Percentiles rank a stretch among this genome's conserved stretches.
These are phyloP conservation scores for Penicillium italicum DNA, from an alignment of 2,329 filamentous ascomycete species.

Conservation along the genomic window DNA sequence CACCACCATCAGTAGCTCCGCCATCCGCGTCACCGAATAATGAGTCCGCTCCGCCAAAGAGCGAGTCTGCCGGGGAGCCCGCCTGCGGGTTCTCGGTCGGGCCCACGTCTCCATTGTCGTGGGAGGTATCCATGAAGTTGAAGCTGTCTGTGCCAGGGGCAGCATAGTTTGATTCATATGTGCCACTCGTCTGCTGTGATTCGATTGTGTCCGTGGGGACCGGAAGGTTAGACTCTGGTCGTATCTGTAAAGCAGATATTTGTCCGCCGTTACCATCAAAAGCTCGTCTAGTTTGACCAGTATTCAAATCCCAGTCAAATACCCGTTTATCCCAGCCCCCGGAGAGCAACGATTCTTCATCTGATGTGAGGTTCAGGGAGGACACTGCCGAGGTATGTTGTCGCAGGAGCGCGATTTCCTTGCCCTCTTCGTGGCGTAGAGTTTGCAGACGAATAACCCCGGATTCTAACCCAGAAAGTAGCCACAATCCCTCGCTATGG, in stretches of 20 bases:
- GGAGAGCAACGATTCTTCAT: constrained; percentile 82
- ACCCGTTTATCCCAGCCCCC: constrained; percentile 97
- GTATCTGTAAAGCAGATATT: constrained; percentile 81
- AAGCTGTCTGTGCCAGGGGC: constrained; percentile 57
- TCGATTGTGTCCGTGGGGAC: constrained; percentile 70
- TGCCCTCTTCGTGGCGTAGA: constrained; percentile 90
- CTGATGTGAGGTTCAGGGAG: constrained; percentile 73
- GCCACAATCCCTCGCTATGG: constrained; percentile 84
- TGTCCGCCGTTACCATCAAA: constrained; percentile 78
- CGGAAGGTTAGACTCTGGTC: constrained; percentile 70
- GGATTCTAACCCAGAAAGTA: constrained; percentile 84
- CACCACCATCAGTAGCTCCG: constrained; percentile 45
- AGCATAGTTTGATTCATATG: constrained; percentile 72
- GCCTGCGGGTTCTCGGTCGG: constrained; percentile 55
- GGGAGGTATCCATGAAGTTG: constrained; percentile 41
- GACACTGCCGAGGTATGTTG: constrained; percentile 90
- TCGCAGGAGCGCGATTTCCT: constrained; percentile 74
- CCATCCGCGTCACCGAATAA: constrained; percentile 80
- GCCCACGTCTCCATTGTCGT: constrained; percentile 35
- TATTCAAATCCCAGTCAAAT: constrained; percentile 92
- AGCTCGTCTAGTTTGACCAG: constrained; percentile 67
- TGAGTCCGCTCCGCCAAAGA: constrained; percentile 82
- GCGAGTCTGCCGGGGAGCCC: constrained; percentile 68
- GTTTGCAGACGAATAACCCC: constrained; percentile 92
- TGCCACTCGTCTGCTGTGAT: constrained; percentile 53